Base-by-base conservation (phyloP, 2,329 filamentous ascomycete genomes). In the Aspergillus fischeri region DNA sequence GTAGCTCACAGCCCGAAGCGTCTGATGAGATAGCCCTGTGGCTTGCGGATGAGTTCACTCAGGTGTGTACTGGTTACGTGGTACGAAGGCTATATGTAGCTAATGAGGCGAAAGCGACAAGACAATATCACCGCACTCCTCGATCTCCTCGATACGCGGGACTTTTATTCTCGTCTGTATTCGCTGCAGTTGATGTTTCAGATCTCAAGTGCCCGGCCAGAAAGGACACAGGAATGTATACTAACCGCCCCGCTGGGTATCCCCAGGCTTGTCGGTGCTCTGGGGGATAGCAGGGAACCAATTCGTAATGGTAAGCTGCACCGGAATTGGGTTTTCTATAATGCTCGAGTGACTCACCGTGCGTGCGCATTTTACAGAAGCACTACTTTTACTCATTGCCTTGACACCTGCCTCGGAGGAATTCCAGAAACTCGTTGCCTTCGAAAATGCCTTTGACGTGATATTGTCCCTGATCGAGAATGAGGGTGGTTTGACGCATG, bases 41-140 rank as follows among this genome's bases (percentile, higher is more conserved):
- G 92, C 82, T 99, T 58, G 94, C 94, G 54, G 94, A 99, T 76
- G 93, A 97, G 75, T 99, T 99, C 73, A 97, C 94, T 35, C 92
- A 96, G 81, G 85, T 87, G 79, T 63, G 76, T 9, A 53, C 69
- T 45, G 45, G 51, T 50, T 58, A n/a, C 53, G 6, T 56, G 51
- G 41, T 56, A 49, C 10, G n/a, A 42, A 29, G 20, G 27, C 14
- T 38, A 14, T 61, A 60, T 44, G 55, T 47, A 70, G 73, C 81
- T 85, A 78, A 85, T 78, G 73, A 75, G 73, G 75, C 65, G 57
- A 72, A 73, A 87, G 83, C 87, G 91, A 61, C 92, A 97, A 84
- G 93, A 97, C 77, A 97, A 99, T 73, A 93, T 97, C 60, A 93
- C 91, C 1, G 80, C 94, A 17, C 83, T 99, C 25, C 84, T 99